A percentile compares a stretch with the other conserved stretches of the same genome.
Conservation (phyloP, 2,329 filamentous ascomycete genomes). For the Blastomyces emzantsi region DNA sequence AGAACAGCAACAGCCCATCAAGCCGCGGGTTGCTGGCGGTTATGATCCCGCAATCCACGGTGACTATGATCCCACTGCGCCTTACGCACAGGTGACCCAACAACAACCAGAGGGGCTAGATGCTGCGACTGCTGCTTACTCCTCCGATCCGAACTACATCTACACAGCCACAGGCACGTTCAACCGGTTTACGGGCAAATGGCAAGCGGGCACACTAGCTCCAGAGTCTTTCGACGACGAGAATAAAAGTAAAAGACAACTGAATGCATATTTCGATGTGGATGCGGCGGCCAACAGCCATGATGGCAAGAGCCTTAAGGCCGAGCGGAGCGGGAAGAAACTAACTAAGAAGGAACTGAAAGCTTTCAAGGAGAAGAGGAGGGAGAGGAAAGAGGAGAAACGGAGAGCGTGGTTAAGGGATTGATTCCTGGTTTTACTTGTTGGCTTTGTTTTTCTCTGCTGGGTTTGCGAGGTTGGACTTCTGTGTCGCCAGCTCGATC, state of each 20-base stretch:
- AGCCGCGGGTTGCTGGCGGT: constrained; percentile 49
- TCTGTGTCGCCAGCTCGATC: not conserved
- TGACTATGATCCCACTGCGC: constrained; percentile 91
- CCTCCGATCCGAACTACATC: constrained; percentile 37
- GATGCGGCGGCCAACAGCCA: constrained; percentile 88
- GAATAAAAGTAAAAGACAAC: constrained; percentile 75
- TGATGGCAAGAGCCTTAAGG: constrained; percentile 81
- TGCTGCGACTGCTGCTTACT: constrained; percentile 20
- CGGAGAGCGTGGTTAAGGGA: constrained; percentile 82
- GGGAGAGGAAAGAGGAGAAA: constrained; percentile 89
- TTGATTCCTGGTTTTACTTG: constrained; percentile 38
- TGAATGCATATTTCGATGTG: constrained; percentile 93
- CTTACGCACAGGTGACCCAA: constrained; percentile 61
- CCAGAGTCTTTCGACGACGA: constrained; percentile 77
- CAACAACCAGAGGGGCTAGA: constrained; percentile 26
- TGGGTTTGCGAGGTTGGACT: not conserved
- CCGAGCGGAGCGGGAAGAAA: constrained; percentile 78
- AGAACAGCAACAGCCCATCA: constrained; percentile 22
- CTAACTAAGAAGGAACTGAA: constrained; percentile 78
- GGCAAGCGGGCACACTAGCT: constrained; percentile 58
- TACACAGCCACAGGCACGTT: constrained; percentile 69
- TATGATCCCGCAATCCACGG: constrained; percentile 97
- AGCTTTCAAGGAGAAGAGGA: constrained; percentile 81
- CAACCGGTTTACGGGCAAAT: constrained; percentile 82
- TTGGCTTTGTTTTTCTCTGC: constrained; percentile 12